Evolutionary conservation across 345 rosid species (phyloP), one percentile per base, ranked within the genome.

Genomic region (Syzygium grande): DNA sequence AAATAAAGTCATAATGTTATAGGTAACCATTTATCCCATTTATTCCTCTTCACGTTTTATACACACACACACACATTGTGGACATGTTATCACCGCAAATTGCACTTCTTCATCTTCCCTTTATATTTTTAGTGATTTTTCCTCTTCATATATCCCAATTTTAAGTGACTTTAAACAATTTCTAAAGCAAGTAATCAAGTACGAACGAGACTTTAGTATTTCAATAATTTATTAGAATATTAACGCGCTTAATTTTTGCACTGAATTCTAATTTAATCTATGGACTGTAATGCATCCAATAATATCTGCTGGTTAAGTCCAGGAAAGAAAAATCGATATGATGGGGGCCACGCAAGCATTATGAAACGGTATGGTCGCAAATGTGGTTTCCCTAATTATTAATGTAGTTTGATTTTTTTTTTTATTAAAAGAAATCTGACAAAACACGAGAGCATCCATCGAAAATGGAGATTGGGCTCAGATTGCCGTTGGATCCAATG

Each of bases 401-500:
- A 52, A 84, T 84, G 25, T n/a, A 52, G 59, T 52, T 52, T 52
- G 25, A 55, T 22, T 53, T 19, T 84, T 53, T 19, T 84, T 38
- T 11, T 84, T 84, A 9, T 51, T 13, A 73, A 19, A 21, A 73
- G 27, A 73, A 73, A 73, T 63, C 87, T 86, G 87, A 49, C 83
- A 86, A 49, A 17, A 61, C 83, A 21, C n/a, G 43, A 41, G 87
- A n/a, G 87, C 19, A 87, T 87, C 53, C 65, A 87, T 87, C 85
- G 88, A 54, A 55, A 78, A 52, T 41, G 46, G 88, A 78, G 46
- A 51, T 30, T 87, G 84, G 85, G 59, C 65, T 25, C 53, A 59
- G 80, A 79, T 53, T 80, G 85, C 85, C 85, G 85, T 29, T 77
- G 77, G 88, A 87, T 87, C 88, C 88, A 53, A 87, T 78, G 88